Evolutionary conservation across 495 filamentous ascomycete species (phyloP), one percentile per base, ranked within the genome.

Genomic region (Tuber borchii): DNA sequence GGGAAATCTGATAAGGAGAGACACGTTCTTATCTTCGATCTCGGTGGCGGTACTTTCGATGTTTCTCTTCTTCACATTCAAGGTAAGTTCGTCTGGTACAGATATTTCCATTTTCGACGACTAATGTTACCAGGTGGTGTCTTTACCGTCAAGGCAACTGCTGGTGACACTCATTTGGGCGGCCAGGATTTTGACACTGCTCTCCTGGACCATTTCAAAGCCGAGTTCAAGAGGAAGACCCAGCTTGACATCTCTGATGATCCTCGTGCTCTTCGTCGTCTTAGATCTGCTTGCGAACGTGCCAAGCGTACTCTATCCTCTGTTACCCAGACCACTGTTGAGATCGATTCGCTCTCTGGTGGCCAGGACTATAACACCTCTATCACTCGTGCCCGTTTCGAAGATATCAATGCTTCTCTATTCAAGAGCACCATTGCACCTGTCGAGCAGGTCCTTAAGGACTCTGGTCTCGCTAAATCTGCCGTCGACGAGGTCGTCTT

Each of bases 11-110:
- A 90, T 87, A 97, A 96, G 88, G 95, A 97, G 89, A 93, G 95
- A 81, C 97, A 99, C 85, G 96, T 98, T 80, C 90, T 99, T 79
- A 98, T 99, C 87, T 99, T 97, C 89, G 95, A 99, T 89, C 88
- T 99, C 76, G 96, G 95, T 89, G 95, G 96, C 89, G 95, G 95
- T 89, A 98, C 96, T 84, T 99, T 98, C 87, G 95, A 98, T 97
- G 96, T 99, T 26, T 97, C 95, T 72, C 93, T 98, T 73, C 89
- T 98, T 73, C 97, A 95, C 86, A 98, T 98, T 84, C 94, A 98
- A 87, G 95, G 97, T 83, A 77, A 74, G 81, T 78, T 72, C 10
- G 68, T 45, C 31, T 74, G n/a, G 20, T 75, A 48, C 19, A 65
- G 26, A 43, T 68, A 37, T 45, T 7, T 34, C 37, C 14, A 44